Conservation (phyloP, 179 eudicot species). For the Spinacia oleracea region DNA sequence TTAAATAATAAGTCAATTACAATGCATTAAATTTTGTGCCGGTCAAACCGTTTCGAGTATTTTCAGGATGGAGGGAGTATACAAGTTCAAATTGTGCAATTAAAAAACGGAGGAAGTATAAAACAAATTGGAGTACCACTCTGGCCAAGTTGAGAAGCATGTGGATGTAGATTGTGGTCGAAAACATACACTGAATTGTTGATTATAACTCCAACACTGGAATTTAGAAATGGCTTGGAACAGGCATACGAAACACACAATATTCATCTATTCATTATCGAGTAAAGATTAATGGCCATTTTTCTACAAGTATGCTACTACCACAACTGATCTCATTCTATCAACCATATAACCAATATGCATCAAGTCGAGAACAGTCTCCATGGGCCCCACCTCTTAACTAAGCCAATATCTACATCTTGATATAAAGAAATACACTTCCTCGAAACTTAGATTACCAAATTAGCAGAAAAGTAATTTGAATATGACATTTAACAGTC, state of each 20-base stretch:
- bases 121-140: not conserved
- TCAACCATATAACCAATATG: not conserved
- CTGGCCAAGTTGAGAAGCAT: not conserved
- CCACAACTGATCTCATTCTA: not conserved
- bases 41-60: no score
- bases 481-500: not conserved
- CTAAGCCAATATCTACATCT: conserved; percentile 6
- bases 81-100: no score
- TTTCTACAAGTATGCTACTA: not conserved
- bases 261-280: not conserved
- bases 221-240: not conserved
- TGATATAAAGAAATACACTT: not conserved
- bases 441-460: not conserved
- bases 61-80: no score
- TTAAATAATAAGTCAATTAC: no score
- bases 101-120: no score
- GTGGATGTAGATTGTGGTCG: not conserved
- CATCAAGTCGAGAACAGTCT: not conserved
- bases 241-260: not conserved
- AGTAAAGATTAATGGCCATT: not conserved
- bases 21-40: no score
- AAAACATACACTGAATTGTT: not conserved
- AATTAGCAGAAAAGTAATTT: not conserved
- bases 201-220: not conserved
- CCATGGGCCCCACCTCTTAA: conserved; percentile 1